A percentile compares a stretch with the other conserved stretches of the same genome.
phyloP scores from a whole-genome alignment of 768 basidiomycete genomes.

The Sarcomyxa edulis region DNA sequence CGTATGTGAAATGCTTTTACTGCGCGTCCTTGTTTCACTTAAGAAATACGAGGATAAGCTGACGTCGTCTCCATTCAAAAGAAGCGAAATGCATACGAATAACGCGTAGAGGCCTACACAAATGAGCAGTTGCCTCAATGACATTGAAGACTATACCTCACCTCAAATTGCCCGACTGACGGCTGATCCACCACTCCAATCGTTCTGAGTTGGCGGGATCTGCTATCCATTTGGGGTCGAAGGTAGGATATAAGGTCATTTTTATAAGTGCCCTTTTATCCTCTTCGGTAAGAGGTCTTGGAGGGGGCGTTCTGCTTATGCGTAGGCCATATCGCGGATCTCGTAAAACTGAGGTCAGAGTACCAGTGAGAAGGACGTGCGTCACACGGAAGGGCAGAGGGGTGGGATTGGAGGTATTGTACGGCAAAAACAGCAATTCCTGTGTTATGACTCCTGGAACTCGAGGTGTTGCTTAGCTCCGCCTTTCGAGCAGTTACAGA shows the following conservation, averaged over 20 bases:
- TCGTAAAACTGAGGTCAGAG: conserved; percentile 15
- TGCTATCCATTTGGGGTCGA: conserved; percentile 4
- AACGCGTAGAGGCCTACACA: conserved; percentile 20
- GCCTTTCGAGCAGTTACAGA: background rate
- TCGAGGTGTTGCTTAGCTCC: too few relatives aligned
- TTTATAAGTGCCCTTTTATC: too few relatives aligned
- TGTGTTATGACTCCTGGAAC: conserved; percentile 35
- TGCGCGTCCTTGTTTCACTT: conserved; percentile 27
- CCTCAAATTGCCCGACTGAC: conserved; percentile 14
- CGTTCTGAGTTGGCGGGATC: conserved; percentile 6
- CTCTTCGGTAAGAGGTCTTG: too few relatives aligned
- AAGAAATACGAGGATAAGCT: conserved; percentile 1
- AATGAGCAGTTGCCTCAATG: background rate
- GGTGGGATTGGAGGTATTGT: conserved; percentile 26
- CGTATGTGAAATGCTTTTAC: conserved; percentile 14
- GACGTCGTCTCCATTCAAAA: background rate
- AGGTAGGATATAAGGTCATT: too few relatives aligned
- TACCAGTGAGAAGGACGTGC: conserved; percentile 34
- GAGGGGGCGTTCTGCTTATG: too few relatives aligned
- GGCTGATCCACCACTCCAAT: conserved; percentile 13
- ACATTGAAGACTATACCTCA: conserved; percentile 4
- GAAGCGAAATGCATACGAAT: conserved; percentile 18
- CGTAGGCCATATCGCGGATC: conserved; percentile 4
- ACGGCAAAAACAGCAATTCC: conserved; percentile 38
- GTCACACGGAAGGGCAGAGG: conserved; percentile 33